These are phyloP conservation scores for Fusarium chuoi DNA, from an alignment of 2,329 filamentous ascomycete genomes.

Conservation along the genomic window DNA sequence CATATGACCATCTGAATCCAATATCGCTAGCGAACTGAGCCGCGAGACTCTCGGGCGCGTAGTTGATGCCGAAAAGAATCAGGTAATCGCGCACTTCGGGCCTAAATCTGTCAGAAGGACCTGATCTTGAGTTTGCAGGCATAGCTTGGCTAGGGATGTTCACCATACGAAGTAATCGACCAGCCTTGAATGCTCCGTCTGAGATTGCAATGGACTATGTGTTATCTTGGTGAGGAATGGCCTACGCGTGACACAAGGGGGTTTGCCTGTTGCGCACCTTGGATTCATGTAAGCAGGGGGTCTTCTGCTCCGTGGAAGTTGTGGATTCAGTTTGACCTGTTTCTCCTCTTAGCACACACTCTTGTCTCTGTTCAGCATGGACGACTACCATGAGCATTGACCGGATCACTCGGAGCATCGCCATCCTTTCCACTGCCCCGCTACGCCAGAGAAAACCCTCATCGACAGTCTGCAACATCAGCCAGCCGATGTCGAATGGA, in stretches of 20 bases:
- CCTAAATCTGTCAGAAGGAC: neutral
- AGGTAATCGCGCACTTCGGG: neutral
- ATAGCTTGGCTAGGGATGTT: rapidly evolving
- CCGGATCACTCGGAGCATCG: neutral
- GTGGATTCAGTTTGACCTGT: neutral
- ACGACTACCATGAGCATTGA: neutral
- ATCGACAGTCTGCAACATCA: neutral
- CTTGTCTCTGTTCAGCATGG: rapidly evolving
- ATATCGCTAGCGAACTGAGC: neutral
- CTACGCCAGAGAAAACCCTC: neutral
- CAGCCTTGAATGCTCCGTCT: neutral
- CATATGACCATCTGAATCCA: neutral
- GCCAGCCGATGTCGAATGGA: neutral
- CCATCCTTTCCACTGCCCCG: neutral
- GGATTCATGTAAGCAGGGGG: neutral
- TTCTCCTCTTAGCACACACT: neutral
- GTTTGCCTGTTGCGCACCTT: neutral
- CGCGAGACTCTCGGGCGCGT: neutral
- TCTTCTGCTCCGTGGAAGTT: neutral
- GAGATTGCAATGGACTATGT: neutral
- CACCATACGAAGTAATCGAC: neutral
- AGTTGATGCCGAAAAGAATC: neutral
- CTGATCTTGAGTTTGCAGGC: rapidly evolving
- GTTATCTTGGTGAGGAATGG: neutral
- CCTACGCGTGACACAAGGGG: rapidly evolving